Percentiles rank a stretch among this genome's conserved stretches.
Evolutionary conservation across 306 rosid genomes (phyloP).

Genomic region (Adenanthera pavonina): DNA sequence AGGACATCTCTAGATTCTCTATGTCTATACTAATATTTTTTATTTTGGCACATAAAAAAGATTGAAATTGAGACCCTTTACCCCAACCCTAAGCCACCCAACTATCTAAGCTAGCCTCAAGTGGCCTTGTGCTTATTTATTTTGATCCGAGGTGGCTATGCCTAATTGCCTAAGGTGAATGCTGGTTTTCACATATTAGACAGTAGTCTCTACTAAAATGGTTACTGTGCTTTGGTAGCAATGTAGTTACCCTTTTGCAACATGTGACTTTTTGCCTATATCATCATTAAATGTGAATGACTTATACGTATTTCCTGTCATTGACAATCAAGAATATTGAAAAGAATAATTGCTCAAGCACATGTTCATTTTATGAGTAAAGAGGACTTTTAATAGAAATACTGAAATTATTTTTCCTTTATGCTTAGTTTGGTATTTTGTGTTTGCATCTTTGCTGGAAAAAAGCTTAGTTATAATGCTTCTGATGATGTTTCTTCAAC

Average conservation of each 20-base stretch:
- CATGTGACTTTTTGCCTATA: background rate
- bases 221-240: background rate
- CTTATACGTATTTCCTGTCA: background rate
- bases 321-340: background rate
- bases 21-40: background rate
- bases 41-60: background rate
- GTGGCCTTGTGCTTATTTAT: background rate
- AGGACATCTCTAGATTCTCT: constrained; percentile 15
- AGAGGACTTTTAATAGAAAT: background rate
- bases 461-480: constrained; percentile 1
- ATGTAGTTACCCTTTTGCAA: background rate
- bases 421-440: background rate
- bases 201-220: constrained; percentile 14
- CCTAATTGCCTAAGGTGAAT: background rate
- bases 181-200: constrained; percentile 9
- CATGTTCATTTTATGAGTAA: background rate
- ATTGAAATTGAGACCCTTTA: background rate
- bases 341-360: background rate
- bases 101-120: background rate
- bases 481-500: constrained; percentile 1
- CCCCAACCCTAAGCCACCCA: background rate
- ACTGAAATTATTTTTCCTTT: background rate
- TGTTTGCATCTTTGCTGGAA: background rate
- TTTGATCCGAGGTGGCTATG: background rate
- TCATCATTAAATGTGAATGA: background rate